Conservation (phyloP, 768 basidiomycete genomes). For the Amanita muscaria region DNA sequence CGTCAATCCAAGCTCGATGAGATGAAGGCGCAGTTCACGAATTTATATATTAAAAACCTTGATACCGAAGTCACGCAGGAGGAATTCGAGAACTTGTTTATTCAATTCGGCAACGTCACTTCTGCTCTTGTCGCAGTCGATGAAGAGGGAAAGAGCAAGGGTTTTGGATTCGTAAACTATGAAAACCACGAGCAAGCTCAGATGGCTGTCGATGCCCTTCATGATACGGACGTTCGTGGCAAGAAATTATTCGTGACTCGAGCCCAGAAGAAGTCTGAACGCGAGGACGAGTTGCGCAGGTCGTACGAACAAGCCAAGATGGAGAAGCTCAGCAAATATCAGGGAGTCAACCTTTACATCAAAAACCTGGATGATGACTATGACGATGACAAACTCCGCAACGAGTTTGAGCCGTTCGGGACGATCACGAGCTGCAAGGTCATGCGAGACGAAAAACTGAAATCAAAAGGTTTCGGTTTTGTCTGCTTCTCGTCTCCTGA, state of each 20-base stretch:
- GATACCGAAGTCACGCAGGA: constrained; percentile 77
- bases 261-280: constrained; percentile 97
- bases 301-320: constrained; percentile 93
- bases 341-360: constrained; percentile 98
- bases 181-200: constrained; percentile 89
- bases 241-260: constrained; percentile 91
- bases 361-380: constrained; percentile 99
- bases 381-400: constrained; percentile 93
- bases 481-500: constrained; percentile 98
- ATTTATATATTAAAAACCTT: constrained; percentile 97
- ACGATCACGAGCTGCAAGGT: constrained; percentile 98
- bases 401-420: constrained; percentile 95
- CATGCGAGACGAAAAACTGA: constrained; percentile 94
- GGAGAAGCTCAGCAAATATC: constrained; percentile 97
- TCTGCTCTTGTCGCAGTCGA: constrained; percentile 82
- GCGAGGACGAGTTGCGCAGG: constrained; percentile 90
- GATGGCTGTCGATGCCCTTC: constrained; percentile 79
- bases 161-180: constrained; percentile 98
- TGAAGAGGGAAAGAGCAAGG: constrained; percentile 88
- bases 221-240: constrained; percentile 79
- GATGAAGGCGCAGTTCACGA: constrained; percentile 95
- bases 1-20: constrained; percentile 98
- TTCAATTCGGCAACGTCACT: constrained; percentile 71
- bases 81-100: constrained; percentile 80
- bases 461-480: constrained; percentile 96